phyloP scores from a whole-genome alignment of 1,139 yeast genomes.

The Yamadazyma sp. region DNA sequence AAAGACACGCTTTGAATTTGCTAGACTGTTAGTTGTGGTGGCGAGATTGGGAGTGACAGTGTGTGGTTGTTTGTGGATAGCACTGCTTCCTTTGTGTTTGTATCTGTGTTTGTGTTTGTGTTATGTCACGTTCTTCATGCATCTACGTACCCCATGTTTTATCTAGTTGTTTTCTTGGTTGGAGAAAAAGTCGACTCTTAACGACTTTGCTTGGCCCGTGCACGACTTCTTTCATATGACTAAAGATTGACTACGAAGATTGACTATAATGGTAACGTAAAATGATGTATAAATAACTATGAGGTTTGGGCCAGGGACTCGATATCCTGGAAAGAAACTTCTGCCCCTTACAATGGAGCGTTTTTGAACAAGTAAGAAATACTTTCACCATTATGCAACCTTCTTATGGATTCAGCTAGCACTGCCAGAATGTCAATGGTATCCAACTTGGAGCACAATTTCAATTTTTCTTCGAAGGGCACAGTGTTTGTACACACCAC shows the following conservation, averaged over 20 bases:
- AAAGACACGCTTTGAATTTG: constrained; percentile 78
- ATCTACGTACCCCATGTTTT: not conserved
- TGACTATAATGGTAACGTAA: too few species aligned
- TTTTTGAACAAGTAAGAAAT: constrained; percentile 69
- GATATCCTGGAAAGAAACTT: too few species aligned
- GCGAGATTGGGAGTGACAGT: not conserved
- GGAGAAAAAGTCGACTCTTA: too few species aligned
- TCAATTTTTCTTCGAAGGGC: constrained; percentile 59
- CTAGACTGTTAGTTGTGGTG: not conserved
- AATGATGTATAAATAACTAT: not conserved
- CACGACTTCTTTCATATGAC: too few species aligned
- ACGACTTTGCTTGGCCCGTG: too few species aligned
- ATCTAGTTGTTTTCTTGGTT: too few species aligned
- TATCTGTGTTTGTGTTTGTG: not conserved
- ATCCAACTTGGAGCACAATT: constrained; percentile 55
- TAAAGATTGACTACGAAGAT: too few species aligned
- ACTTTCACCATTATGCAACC: constrained; percentile 83
- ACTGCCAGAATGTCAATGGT: constrained; percentile 72
- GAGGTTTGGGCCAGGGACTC: not conserved
- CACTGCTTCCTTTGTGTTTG: not conserved
- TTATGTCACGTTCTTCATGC: too few species aligned
- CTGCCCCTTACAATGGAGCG: constrained; percentile 32
- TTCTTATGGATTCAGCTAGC: constrained; percentile 76
- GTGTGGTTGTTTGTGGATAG: not conserved
- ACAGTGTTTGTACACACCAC: constrained; percentile 77